Evolutionary conservation across 139 green algal genomes (phyloP).

Genomic region (Closterium sp.): DNA sequence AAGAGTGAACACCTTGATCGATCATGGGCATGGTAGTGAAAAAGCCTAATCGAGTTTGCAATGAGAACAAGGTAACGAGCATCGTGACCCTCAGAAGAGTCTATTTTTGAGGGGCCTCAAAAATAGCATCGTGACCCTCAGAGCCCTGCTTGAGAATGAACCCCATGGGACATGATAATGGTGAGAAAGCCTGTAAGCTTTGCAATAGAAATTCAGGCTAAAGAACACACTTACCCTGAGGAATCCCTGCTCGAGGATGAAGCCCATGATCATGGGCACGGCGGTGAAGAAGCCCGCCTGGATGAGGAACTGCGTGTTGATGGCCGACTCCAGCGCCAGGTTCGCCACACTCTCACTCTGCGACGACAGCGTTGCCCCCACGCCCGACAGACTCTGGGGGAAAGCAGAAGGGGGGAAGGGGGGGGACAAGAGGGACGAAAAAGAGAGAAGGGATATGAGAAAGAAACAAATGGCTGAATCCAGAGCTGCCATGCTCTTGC

Average conservation of each 20-base stretch:
- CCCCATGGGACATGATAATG: too few relatives aligned
- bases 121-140: background rate
- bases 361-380: slow-evolving; percentile 65
- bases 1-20: slow-evolving; percentile 42
- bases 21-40: slow-evolving; percentile 54
- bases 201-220: too few relatives aligned
- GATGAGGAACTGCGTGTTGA: slow-evolving; percentile 45
- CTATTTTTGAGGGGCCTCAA: too few relatives aligned
- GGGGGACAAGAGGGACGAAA: background rate
- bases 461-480: too few relatives aligned
- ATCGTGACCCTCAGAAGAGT: background rate
- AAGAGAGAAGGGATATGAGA: too few relatives aligned
- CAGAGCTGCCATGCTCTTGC: too few relatives aligned
- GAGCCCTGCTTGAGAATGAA: too few relatives aligned
- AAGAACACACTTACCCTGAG: background rate
- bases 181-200: too few relatives aligned
- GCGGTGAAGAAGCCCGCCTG: slow-evolving; percentile 53
- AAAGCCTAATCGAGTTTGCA: slow-evolving; percentile 46
- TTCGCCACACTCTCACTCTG: slow-evolving; percentile 53
- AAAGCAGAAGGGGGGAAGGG: background rate
- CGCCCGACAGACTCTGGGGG: slow-evolving; percentile 13
- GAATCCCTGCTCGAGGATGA: slow-evolving; percentile 51
- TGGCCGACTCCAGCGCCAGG: slow-evolving; percentile 14
- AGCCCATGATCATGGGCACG: slow-evolving; percentile 51
- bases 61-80: background rate